Conservation (phyloP, 768 basidiomycete genomes). For the Dioszegia hungarica region DNA sequence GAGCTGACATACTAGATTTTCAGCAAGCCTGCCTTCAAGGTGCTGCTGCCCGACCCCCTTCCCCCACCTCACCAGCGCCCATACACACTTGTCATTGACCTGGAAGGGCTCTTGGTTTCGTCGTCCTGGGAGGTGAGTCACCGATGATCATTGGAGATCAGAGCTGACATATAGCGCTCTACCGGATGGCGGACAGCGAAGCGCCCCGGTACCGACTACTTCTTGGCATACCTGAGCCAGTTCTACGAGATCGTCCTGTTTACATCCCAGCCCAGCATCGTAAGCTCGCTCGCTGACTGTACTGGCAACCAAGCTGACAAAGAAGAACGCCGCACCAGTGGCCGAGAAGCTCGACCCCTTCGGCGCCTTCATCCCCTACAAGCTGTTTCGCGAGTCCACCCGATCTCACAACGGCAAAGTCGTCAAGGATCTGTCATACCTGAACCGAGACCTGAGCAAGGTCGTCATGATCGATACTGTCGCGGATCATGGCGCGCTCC, state of each 20-base stretch:
- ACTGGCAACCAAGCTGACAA: too few relatives aligned
- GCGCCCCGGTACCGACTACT: slow-evolving; percentile 96
- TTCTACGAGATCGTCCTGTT: slow-evolving; percentile 98
- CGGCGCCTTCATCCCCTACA: slow-evolving; percentile 79
- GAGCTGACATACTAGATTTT: slow-evolving; percentile 53
- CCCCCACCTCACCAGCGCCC: slow-evolving; percentile 79
- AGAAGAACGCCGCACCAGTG: slow-evolving; percentile 85
- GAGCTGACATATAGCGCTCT: slow-evolving; percentile 59
- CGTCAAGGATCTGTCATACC: slow-evolving; percentile 92
- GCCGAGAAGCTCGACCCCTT: slow-evolving; percentile 93
- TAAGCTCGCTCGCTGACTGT: too few relatives aligned
- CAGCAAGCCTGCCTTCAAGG: slow-evolving; percentile 87
- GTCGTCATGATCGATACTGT: slow-evolving; percentile 82
- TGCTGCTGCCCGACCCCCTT: slow-evolving; percentile 80
- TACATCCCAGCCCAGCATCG: slow-evolving; percentile 82
- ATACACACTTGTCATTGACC: slow-evolving; percentile 82
- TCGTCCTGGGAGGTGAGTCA: slow-evolving; percentile 91
- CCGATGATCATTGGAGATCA: background rate
- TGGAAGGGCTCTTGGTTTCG: slow-evolving; percentile 86
- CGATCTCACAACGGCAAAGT: slow-evolving; percentile 72
- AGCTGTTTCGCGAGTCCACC: slow-evolving; percentile 88
- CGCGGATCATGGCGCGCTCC: slow-evolving; percentile 67
- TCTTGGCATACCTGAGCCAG: slow-evolving; percentile 92
- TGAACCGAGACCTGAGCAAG: slow-evolving; percentile 88
- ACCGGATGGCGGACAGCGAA: slow-evolving; percentile 97